phyloP scores from a whole-genome alignment of 331 rosid species.

The Dryas integrifolia region DNA sequence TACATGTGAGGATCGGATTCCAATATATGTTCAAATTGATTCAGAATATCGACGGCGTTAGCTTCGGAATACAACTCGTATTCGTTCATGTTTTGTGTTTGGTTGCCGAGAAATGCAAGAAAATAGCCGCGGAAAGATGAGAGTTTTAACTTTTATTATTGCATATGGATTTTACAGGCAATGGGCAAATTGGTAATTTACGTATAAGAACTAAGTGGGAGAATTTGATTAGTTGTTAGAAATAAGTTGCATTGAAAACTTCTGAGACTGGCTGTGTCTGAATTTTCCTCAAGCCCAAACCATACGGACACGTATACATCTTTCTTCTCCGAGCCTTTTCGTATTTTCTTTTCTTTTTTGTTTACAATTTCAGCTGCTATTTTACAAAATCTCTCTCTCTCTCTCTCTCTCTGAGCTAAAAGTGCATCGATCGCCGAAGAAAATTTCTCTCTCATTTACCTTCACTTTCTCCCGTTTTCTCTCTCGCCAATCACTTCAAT shows the following conservation, averaged over 20 bases:
- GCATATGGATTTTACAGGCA: too few relatives aligned
- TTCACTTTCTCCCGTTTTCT: constrained; percentile 16
- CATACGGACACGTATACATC: constrained; percentile 26
- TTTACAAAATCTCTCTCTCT: constrained; percentile 19
- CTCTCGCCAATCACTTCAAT: constrained; percentile 23
- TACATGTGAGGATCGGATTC: constrained; percentile 73
- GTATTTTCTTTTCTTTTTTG: background rate
- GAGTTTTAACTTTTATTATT: too few relatives aligned
- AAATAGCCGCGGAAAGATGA: background rate
- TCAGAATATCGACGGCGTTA: constrained; percentile 40
- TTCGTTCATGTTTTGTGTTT: constrained; percentile 16
- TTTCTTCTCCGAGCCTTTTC: constrained; percentile 9
- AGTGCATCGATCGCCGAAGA: constrained; percentile 31
- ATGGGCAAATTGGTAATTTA: background rate
- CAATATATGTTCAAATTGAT: constrained; percentile 56
- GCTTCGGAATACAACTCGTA: constrained; percentile 19
- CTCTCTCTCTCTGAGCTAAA: constrained; percentile 26
- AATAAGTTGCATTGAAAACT: background rate
- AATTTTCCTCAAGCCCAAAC: background rate
- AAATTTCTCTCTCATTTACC: constrained; percentile 18
- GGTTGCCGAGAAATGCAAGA: background rate
- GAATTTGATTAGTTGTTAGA: background rate
- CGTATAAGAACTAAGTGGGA: background rate
- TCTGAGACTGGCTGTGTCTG: background rate
- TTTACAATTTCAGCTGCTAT: constrained; percentile 24